Evolutionary conservation across 495 filamentous ascomycete species (phyloP).

Genomic region (Talaromyces proteolyticus): DNA sequence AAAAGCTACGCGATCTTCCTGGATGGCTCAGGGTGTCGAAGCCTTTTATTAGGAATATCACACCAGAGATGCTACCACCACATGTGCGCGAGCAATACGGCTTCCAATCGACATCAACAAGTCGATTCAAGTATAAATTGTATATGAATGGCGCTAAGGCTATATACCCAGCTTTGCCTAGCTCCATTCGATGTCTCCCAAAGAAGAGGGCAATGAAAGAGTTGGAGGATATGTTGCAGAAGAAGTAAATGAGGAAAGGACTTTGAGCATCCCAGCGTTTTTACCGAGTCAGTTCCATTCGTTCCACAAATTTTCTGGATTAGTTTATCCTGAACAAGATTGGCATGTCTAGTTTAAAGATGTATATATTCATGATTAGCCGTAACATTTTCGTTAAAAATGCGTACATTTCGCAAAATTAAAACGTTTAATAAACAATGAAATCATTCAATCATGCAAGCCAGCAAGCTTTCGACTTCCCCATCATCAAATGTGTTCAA

Average conservation of each 20-base stretch:
- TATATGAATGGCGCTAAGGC: slow-evolving; percentile 31
- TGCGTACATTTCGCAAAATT: background rate
- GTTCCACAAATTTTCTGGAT: too few species aligned
- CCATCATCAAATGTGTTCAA: background rate
- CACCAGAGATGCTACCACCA: slow-evolving; percentile 37
- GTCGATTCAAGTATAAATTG: slow-evolving; percentile 26
- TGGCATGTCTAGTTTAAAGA: background rate
- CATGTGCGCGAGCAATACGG: slow-evolving; percentile 31
- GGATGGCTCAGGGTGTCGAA: slow-evolving; percentile 28
- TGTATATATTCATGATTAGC: background rate
- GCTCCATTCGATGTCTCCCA: slow-evolving; percentile 14
- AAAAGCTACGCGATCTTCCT: slow-evolving; percentile 21
- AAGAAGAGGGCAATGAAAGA: slow-evolving; percentile 6
- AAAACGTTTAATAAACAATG: background rate
- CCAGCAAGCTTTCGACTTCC: background rate
- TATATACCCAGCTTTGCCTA: slow-evolving; percentile 34
- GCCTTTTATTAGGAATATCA: slow-evolving; percentile 26
- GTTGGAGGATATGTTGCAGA: slow-evolving; percentile 4
- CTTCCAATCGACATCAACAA: slow-evolving; percentile 24
- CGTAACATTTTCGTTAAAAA: background rate
- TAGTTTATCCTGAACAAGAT: slow-evolving; percentile 16
- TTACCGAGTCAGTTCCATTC: background rate
- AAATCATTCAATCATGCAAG: background rate
- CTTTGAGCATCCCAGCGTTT: background rate
- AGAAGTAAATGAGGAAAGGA: background rate